Conservation (phyloP, 202 grass and related monocot genomes). For the Hordeum pubiflorum region DNA sequence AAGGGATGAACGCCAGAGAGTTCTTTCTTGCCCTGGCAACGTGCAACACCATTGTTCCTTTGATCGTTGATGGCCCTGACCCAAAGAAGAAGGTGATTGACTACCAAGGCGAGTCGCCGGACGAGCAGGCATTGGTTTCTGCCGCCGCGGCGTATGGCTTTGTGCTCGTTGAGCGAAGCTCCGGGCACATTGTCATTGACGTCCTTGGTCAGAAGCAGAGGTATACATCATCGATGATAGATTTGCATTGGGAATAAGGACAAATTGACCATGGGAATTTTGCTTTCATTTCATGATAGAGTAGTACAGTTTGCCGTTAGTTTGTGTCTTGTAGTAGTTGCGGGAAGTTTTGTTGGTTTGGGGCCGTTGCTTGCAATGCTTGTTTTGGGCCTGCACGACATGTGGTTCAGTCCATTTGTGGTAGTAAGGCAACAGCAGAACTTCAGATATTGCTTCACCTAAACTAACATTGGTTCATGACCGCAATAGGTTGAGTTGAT, state of each 20-base stretch:
- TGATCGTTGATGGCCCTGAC: conserved; percentile 31
- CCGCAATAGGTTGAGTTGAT: neutral
- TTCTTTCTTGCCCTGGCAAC: conserved; percentile 79
- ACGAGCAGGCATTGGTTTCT: conserved; percentile 83
- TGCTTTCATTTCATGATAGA: neutral
- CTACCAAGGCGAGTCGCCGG: conserved; percentile 94
- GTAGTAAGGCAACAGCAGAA: conserved; percentile 6
- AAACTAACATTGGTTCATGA: neutral
- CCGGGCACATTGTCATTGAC: conserved; percentile 68
- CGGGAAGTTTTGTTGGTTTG: conserved; percentile 14
- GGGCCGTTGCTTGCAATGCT: conserved; percentile 12
- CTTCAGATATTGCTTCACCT: conserved; percentile 12
- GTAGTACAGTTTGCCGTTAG: neutral
- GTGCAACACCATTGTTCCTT: conserved; percentile 89
- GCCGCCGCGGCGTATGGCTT: conserved; percentile 78
- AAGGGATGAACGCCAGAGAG: conserved; percentile 33
- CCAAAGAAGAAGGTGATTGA: conserved; percentile 49
- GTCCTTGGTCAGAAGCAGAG: conserved; percentile 72
- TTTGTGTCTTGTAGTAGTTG: neutral
- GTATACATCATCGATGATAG: conserved; percentile 39
- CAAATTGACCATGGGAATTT: neutral
- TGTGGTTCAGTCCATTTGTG: neutral
- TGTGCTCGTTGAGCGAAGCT: conserved; percentile 71
- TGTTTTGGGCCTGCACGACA: neutral
- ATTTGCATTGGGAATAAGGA: conserved; percentile 16